These are phyloP conservation scores for Trypanosoma brucei DNA, from an alignment of 208 protist species.

Conservation along the genomic window DNA sequence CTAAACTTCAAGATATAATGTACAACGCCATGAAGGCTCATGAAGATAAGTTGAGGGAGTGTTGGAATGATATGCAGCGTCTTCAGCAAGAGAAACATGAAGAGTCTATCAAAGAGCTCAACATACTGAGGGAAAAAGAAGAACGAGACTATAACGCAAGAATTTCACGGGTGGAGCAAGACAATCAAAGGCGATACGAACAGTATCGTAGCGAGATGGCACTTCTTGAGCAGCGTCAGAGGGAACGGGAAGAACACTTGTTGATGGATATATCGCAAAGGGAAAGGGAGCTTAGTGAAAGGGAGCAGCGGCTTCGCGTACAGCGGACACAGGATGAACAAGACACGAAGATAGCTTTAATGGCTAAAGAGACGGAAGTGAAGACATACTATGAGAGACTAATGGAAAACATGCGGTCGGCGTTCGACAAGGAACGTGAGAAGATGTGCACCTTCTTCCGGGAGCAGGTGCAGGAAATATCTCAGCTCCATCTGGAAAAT, in stretches of 20 bases:
- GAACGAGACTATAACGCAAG: constrained; percentile 37
- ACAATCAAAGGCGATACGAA: constrained; percentile 38
- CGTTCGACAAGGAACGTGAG: constrained; percentile 40
- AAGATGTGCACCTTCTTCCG: constrained; percentile 38
- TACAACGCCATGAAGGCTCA: constrained; percentile 27
- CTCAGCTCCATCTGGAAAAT: constrained; percentile 47
- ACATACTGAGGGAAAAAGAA: constrained; percentile 28
- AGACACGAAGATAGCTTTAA: constrained; percentile 27
- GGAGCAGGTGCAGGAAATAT: constrained; percentile 58
- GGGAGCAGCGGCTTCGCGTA: constrained; percentile 37
- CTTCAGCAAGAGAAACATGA: constrained; percentile 33
- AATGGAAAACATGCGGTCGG: constrained; percentile 31
- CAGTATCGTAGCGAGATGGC: constrained; percentile 24
- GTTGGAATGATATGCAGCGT: constrained; percentile 30
- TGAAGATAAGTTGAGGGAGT: constrained; percentile 34
- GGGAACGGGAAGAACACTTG: constrained; percentile 44
- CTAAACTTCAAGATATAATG: constrained; percentile 26
- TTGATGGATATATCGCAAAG: constrained; percentile 41
- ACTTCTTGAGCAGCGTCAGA: constrained; percentile 26
- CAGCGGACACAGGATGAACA: constrained; percentile 34
- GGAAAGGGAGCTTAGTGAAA: constrained; percentile 44
- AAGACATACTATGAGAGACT: constrained; percentile 46
- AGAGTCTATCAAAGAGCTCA: constrained; percentile 23
- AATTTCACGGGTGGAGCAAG: constrained; percentile 29
- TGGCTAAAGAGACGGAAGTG: constrained; percentile 42